Evolutionary conservation across 805 yeast species (phyloP).

Genomic region (Candida krabiensis): DNA sequence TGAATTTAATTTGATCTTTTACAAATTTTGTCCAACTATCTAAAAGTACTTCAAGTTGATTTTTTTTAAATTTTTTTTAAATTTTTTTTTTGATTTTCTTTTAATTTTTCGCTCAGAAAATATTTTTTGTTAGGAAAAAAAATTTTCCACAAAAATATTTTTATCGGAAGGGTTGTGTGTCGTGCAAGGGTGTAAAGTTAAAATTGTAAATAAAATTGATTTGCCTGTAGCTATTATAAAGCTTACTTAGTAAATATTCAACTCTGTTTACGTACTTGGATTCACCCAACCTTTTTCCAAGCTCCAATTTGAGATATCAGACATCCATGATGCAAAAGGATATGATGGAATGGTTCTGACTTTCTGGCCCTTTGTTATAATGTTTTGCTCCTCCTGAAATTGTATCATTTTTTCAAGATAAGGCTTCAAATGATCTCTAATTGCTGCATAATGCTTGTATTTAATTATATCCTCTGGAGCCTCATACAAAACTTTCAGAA

Average conservation of each 20-base stretch:
- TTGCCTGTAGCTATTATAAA: not conserved
- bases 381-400: conserved; percentile 39
- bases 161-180: no score
- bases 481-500: conserved; percentile 43
- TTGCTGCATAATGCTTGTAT: conserved; percentile 42
- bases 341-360: conserved; percentile 20
- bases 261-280: conserved; percentile 3
- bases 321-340: conserved; percentile 26
- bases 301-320: conserved; percentile 4
- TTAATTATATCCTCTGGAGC: conserved; percentile 46
- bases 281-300: conserved; percentile 9
- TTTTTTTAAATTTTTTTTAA: not conserved
- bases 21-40: no score
- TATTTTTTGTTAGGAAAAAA: conserved; percentile 5
- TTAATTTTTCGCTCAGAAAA: no score
- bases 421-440: conserved; percentile 42
- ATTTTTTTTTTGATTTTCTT: no score
- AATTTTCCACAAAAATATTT: conserved; percentile 3
- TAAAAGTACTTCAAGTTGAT: no score
- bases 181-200: conserved; percentile 3
- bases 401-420: conserved; percentile 41
- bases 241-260: conserved; percentile 1
- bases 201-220: no score
- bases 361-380: conserved; percentile 34
- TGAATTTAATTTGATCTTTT: no score